Evolutionary conservation across 129 eudicot species (phyloP), one percentile per base, ranked within the genome.

Genomic region (Lactuca sativa): DNA sequence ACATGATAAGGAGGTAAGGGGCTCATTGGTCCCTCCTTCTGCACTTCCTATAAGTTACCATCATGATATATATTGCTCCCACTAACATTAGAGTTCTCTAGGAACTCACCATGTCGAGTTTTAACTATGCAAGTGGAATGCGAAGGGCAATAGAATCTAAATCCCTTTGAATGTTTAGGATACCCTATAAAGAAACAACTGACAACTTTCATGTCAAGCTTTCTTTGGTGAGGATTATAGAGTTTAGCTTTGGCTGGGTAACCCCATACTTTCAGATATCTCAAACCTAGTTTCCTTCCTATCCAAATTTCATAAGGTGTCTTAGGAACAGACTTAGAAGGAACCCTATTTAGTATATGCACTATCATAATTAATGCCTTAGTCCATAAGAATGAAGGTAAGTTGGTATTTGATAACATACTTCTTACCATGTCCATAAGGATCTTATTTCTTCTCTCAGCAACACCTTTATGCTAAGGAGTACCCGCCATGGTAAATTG

Each of bases 381-480:
- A 17, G 41, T 59, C 64, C 64, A 59, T 59, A 59, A 59, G 16
- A 59, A 59, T 59, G 31, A n/a, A 10, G 64, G 64, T 59, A 59
- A 59, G 17, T n/a, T 6, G 2, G 41, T 30, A 13, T 59, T 57
- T 5, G 34, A 12, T 30, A 59, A 32, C 41, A 59, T 59, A 59
- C 41, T 17, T 30, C 33, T 18, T n/a, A 57, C 62, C 31, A 57
- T 57, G 36, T 16, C 31, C 32, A 57, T 15, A 61, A 61, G 66
- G 66, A 33, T 61, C 43, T 7, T 33, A 34, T 61, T 61, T 61
- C 21, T 61, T 61, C 47, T 61, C 47, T 61, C 11, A 61, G 47
- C 47, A 32, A 33, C 66, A 61, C 66, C 64, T 3, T 59, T 59
- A 0, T 59, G 25, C 48, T 61, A 47, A 32, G 66, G 44, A 11